Percentiles rank a stretch among this genome's conserved stretches.
Evolutionary conservation across 1,284 basidiomycete genomes (phyloP).

Genomic region (Ganoderma boninense): DNA sequence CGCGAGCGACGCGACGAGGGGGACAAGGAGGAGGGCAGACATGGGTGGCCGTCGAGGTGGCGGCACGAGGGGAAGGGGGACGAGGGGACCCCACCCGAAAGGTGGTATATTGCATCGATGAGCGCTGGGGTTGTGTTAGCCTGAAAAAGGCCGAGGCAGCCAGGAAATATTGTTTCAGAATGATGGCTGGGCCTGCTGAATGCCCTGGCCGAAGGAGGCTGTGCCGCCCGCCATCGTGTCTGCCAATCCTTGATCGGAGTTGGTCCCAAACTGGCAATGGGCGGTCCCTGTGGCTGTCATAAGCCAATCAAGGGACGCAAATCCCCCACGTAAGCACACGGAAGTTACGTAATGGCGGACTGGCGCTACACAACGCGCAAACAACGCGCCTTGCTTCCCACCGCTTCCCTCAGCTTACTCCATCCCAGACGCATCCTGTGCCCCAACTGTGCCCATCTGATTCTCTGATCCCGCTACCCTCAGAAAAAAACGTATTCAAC

Average conservation of each 20-base stretch:
- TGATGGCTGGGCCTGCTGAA: not conserved
- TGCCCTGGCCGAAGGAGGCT: not conserved
- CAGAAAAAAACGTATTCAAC: not conserved
- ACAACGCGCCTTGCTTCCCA: conserved; percentile 15
- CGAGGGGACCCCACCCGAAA: not conserved
- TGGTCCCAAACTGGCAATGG: not conserved
- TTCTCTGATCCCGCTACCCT: not conserved
- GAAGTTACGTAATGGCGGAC: conserved; percentile 10
- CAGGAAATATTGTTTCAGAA: not conserved
- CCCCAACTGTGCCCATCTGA: not conserved
- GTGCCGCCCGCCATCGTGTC: not conserved
- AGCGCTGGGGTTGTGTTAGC: not conserved
- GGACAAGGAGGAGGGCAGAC: conserved; percentile 12
- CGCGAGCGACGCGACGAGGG: conserved; percentile 6
- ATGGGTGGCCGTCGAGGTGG: conserved; percentile 11
- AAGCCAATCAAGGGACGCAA: not conserved
- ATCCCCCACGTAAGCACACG: not conserved
- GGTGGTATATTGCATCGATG: conserved; percentile 7
- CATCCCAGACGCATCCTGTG: conserved; percentile 5
- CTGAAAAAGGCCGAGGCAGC: not conserved
- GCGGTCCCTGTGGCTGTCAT: not conserved
- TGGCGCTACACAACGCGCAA: conserved; percentile 25
- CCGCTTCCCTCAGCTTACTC: not conserved
- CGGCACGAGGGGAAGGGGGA: not conserved
- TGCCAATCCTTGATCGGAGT: not conserved